Evolutionary conservation across 768 basidiomycete species (phyloP).

Genomic region (Tulasnella sp.): DNA sequence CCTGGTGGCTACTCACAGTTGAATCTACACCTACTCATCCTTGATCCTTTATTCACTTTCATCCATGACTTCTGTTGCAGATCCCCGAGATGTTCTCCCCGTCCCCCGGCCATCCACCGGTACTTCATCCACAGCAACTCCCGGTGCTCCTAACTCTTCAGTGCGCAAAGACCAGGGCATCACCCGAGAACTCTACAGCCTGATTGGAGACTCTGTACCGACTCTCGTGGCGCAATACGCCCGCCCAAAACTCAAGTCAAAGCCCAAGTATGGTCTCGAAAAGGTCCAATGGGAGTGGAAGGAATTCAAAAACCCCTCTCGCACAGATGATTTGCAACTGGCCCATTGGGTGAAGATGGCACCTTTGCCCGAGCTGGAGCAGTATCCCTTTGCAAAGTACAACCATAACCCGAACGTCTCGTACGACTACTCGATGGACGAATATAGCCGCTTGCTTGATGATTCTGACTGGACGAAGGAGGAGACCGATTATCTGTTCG

Average conservation of each 20-base stretch:
- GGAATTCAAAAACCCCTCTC: constrained; percentile 59
- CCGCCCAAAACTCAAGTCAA: constrained; percentile 78
- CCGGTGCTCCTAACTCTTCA: constrained; percentile 30
- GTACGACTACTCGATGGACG: constrained; percentile 72
- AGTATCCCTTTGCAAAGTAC: constrained; percentile 73
- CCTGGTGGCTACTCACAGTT: background rate
- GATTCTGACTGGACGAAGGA: constrained; percentile 85
- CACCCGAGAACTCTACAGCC: constrained; percentile 80
- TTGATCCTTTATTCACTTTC: constrained; percentile 6
- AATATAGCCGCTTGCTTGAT: constrained; percentile 58
- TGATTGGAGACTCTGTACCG: constrained; percentile 91
- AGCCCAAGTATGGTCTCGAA: constrained; percentile 57
- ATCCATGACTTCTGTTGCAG: constrained; percentile 38
- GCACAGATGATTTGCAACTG: constrained; percentile 56
- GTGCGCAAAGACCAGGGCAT: constrained; percentile 81
- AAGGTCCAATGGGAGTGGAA: constrained; percentile 74
- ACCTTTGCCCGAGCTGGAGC: constrained; percentile 33
- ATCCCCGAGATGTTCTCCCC: constrained; percentile 75
- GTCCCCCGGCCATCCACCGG: constrained; percentile 41
- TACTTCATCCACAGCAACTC: constrained; percentile 37
- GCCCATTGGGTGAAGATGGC: constrained; percentile 72
- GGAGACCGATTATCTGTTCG: constrained; percentile 89
- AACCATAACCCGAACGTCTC: constrained; percentile 43
- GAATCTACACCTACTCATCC: background rate
- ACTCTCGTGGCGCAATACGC: constrained; percentile 67